These are phyloP conservation scores for Beauveria scarabaeidicola DNA, from an alignment of 2,329 filamentous ascomycete genomes.

Conservation along the genomic window DNA sequence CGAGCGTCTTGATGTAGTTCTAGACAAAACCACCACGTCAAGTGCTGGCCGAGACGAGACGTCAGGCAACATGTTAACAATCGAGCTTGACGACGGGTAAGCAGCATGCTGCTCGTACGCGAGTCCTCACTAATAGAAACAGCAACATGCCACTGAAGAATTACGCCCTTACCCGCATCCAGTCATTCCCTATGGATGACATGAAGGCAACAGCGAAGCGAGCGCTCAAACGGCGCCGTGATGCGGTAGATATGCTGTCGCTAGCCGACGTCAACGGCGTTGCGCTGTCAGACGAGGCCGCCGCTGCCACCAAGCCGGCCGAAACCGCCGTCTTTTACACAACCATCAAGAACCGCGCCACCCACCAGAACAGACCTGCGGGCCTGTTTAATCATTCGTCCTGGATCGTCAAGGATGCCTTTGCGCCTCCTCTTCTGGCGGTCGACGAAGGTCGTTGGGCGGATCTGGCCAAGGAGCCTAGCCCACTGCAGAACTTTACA, in stretches of 20 bases:
- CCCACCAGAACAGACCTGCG: constrained; percentile 16
- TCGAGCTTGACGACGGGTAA: constrained; percentile 10
- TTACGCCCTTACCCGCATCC: constrained; percentile 15
- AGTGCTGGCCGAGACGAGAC: neutral
- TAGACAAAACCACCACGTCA: neutral
- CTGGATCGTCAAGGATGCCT: constrained; percentile 12
- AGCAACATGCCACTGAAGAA: constrained; percentile 18
- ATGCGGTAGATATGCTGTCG: neutral
- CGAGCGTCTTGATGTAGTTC: constrained; percentile 15
- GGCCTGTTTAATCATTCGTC: constrained; percentile 18
- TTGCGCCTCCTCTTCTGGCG: constrained; percentile 13
- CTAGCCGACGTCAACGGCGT: constrained; percentile 1
- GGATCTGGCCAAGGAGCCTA: constrained; percentile 12
- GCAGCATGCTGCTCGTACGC: neutral
- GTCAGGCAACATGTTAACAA: neutral
- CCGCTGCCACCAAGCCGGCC: neutral
- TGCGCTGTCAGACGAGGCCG: neutral
- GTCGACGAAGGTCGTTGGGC: constrained; percentile 12
- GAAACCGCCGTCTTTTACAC: constrained; percentile 15
- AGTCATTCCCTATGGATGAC: constrained; percentile 13
- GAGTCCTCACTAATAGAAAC: neutral
- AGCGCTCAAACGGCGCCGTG: neutral
- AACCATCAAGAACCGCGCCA: constrained; percentile 16
- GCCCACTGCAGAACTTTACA: constrained; percentile 11
- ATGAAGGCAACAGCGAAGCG: neutral